These are phyloP conservation scores for Parafenestella ontariensis DNA, from an alignment of 2,329 filamentous ascomycete species.

Conservation along the genomic window DNA sequence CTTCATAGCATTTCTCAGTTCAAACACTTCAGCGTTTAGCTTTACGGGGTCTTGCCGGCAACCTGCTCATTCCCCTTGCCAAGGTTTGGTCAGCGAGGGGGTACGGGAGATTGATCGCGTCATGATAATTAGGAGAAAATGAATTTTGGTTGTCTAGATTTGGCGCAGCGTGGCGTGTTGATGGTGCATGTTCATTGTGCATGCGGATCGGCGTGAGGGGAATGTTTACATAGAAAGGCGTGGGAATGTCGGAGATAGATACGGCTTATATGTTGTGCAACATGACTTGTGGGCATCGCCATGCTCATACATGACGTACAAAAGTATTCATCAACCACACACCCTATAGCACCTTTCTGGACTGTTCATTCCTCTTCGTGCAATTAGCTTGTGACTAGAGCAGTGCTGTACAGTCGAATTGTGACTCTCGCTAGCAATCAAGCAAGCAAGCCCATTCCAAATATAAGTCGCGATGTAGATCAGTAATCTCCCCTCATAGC, in stretches of 20 bases:
- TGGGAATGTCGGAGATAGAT: not conserved
- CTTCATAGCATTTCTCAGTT: not conserved
- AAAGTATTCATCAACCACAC: too few species aligned
- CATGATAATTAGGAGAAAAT: not conserved
- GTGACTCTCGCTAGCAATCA: too few species aligned
- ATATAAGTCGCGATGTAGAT: not conserved
- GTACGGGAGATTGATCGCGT: not conserved
- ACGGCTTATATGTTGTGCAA: not conserved
- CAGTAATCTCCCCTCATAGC: too few species aligned
- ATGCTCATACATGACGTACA: not conserved
- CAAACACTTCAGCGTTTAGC: not conserved
- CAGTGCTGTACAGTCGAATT: too few species aligned
- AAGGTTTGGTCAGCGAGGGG: not conserved
- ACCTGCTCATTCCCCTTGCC: not conserved
- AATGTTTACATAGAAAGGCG: not conserved
- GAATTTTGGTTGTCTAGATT: not conserved
- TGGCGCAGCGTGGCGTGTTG: not conserved
- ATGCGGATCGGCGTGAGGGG: not conserved
- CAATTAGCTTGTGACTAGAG: too few species aligned
- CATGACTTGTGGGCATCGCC: not conserved
- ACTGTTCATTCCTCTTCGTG: too few species aligned
- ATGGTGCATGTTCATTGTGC: not conserved
- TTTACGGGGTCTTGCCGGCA: not conserved
- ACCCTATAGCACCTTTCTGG: too few species aligned
- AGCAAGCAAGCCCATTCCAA: not conserved